Base-by-base conservation (phyloP, 352 stramenopile genomes). In the Globisporangium radiosum region DNA sequence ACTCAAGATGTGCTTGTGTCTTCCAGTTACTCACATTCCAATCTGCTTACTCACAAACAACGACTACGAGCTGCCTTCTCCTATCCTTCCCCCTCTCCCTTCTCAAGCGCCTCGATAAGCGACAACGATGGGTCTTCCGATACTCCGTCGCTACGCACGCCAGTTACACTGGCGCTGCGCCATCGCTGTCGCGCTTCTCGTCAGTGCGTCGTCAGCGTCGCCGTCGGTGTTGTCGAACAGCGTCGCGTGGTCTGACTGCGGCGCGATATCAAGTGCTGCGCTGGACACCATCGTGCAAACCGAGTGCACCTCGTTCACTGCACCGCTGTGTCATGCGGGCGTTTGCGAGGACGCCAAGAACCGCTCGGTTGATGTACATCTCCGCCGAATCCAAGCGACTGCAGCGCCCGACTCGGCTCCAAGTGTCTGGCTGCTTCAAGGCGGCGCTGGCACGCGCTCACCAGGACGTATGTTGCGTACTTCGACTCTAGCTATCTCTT, bases 381-480 rank as follows among this genome's bases (percentile, higher is more conserved):
- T 83, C 48, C 82, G 82, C 59, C 72, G 73, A 37, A 70, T 65
- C 56, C 39, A 73, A 1, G 75, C 68, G 25, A 37, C 17, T 2
- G 37, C 37, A 11, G 40, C 39, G 17, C 39, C 39, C 6, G 39
- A 43, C 39, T 38, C 47, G 10, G n/a, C 19, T 9, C 19, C 36
- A n/a, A 78, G 57, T n/a, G 53, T 83, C 14, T 85, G 77, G 73
- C 63, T 87, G 11, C 58, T 83, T 8, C 61, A 77, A 40, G 77
- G 72, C 15, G 77, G 77, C 11, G 68, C 77, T 1, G 77, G 77
- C 3, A 65, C 62, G 37, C 77, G 68, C 0, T 82, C 72, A 15
- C 49, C 53, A 39, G 54, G 61, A 47, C 52, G 72, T 80, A 73
- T 17, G 68, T 66, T 19, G 17, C 17, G 17, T 19, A 19, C 17